Evolutionary conservation across 179 eudicot genomes (phyloP).

Genomic region (Heliamphora pulchella): DNA sequence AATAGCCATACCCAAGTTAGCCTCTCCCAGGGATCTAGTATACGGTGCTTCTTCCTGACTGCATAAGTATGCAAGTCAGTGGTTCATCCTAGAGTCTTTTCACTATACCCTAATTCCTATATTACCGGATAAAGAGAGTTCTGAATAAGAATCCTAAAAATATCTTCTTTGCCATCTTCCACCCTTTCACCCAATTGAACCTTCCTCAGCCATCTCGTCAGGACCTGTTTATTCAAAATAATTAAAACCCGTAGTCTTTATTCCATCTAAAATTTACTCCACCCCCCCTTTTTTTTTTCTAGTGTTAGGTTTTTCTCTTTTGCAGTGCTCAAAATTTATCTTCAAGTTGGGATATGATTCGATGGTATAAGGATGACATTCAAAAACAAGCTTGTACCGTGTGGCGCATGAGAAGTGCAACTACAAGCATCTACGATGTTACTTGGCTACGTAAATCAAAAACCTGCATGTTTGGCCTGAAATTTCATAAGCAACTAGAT

Average conservation of each 20-base stretch:
- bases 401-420: neutral
- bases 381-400: neutral
- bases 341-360: neutral
- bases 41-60: neutral
- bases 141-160: neutral
- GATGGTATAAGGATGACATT: neutral
- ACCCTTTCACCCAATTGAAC: neutral
- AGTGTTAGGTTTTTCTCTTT: too few species aligned
- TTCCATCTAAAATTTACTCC: neutral
- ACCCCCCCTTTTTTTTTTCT: too few species aligned
- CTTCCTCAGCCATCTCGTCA: neutral
- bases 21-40: neutral
- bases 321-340: neutral
- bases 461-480: neutral
- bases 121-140: neutral
- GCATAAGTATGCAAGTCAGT: neutral
- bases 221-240: neutral
- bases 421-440: constrained; percentile 1
- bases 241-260: neutral
- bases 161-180: neutral
- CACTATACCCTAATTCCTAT: neutral
- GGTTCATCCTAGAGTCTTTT: neutral
- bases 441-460: neutral
- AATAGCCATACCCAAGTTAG: neutral
- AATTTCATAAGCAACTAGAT: neutral